Conservation (phyloP, 2,329 filamentous ascomycete species). For the Sporothrix brasiliensis region DNA sequence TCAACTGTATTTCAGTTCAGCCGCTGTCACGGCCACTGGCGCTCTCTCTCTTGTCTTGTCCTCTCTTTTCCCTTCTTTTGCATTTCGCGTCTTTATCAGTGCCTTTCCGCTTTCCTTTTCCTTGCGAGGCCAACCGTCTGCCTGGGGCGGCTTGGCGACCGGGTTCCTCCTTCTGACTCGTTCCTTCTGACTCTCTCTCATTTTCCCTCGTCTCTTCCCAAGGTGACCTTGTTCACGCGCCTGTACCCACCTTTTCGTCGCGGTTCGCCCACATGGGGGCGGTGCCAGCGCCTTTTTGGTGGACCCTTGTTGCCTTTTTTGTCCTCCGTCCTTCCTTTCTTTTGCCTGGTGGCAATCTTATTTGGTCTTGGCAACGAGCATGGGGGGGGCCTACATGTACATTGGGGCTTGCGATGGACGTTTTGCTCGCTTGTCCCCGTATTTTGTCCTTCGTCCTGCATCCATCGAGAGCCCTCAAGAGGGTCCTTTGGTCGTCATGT, state of each 20-base stretch:
- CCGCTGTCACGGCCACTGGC: no score
- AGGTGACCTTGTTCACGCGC: background rate
- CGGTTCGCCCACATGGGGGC: conserved; percentile 16
- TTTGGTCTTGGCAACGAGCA: conserved; percentile 16
- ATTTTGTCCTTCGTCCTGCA: background rate
- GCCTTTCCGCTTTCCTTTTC: background rate
- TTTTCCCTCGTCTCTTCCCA: background rate
- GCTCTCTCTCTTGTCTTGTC: background rate
- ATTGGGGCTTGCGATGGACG: conserved; percentile 5
- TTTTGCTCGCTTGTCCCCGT: background rate
- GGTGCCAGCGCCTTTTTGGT: conserved; percentile 1
- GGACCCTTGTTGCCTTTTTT: background rate
- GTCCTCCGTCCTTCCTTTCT: background rate
- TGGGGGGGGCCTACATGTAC: background rate
- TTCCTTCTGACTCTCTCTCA: no score
- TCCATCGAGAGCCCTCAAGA: background rate
- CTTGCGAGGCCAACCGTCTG: conserved; percentile 1
- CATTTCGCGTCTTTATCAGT: no score
- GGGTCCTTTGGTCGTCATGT: background rate
- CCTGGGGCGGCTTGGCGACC: conserved; percentile 3
- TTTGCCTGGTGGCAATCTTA: conserved; percentile 16
- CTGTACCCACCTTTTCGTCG: background rate
- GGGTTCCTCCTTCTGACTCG: background rate
- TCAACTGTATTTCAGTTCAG: no score
- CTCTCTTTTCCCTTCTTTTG: background rate